Evolutionary conservation across 495 filamentous ascomycete species (phyloP), one percentile per base, ranked within the genome.

Genomic region (Glonium stellatum): DNA sequence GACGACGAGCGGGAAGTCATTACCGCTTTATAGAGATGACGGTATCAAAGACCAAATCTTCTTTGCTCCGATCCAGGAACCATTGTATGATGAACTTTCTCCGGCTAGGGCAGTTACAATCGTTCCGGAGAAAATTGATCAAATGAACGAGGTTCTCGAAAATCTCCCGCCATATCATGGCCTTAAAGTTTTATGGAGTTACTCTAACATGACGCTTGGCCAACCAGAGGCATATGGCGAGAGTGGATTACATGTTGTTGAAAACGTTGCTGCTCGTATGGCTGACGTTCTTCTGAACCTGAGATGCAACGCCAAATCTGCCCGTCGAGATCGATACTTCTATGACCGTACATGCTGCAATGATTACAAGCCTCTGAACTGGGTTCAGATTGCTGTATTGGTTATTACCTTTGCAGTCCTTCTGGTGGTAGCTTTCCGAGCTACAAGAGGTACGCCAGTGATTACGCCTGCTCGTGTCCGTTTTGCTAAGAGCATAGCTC

Each of bases 281-380:
- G 78, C 79, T 5, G 78, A 86, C 62, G 67, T 83, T 13, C 67
- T 82, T 5, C 70, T 86, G 54, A 86, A 85, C 57, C 60, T 79
- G 25, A 79, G 75, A 59, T 86, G 83, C 69, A 86, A 85, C 67
- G 59, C 71, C 4, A 69, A 73, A 57, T 62, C 72, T 27, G 61
- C 69, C n/a, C 57, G 65, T 9, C 66, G 67, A 57, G 68, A 54
- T 12, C 55, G 70, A 23, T 78, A 77, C 62, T 77, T 78, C 0
- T 78, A 78, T 63, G 74, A 80, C 58, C 74, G 77, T 23, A 86
- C 84, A 4, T 87, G 84, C 69, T 87, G 84, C 63, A 78, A 69
- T 49, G 72, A 66, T 31, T 80, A 83, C 58, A 47, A 61, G 8
- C 52, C 48, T 0, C 69, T 69, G 18, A 69, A 67, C 39, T 64